Base-by-base conservation (phyloP, 441 rosid genomes). In the Gossypium davidsonii region DNA sequence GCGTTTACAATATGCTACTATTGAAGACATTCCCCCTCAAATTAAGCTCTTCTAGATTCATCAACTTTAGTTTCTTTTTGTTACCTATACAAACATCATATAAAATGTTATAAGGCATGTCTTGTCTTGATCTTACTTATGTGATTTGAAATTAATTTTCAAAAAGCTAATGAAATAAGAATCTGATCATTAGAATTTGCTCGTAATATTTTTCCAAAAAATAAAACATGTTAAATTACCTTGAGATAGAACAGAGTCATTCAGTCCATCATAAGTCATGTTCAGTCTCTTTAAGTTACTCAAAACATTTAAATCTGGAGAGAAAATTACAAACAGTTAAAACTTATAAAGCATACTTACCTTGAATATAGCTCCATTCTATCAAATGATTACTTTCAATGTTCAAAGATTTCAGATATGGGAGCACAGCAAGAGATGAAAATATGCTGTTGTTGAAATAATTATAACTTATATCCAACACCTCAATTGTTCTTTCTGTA, bases 301-400 rank as follows among this genome's bases (percentile, higher is more conserved):
- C 11, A 77, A 49, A 37, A 18, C 56, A 34, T 68, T 10, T 23
- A 80, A 39, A 10, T 62, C 75, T 70, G 2, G 3, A 21, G 2
- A 21, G 0, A 60, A 3, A 4, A 46, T 1, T 1, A 18, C 2
- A 26, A 55, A 64, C 0, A 7, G 1, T 1, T 2, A 6, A 2
- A 51, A 6, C 1, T 25, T 5, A 2, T 4, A 26, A 56, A 21
- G 2, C 61, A 21, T 56, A 53, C 5, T 1, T 58, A 61, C 67
- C 67, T 61, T 34, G 15, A n/a, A 61, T 15, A 7, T 61, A 0
- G 15, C 15, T 6, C 0, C 46, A 0, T 3, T 34, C 46, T 28
- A 6, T 3, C 66, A n/a, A 61, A 1, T 6, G 0, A 7, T 58
- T 58, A 4, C 0, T 0, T 4, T 1, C 7, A 3, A 58, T 25